phyloP scores from a whole-genome alignment of 2,329 filamentous ascomycete species.

The Colletotrichum liaoningense region DNA sequence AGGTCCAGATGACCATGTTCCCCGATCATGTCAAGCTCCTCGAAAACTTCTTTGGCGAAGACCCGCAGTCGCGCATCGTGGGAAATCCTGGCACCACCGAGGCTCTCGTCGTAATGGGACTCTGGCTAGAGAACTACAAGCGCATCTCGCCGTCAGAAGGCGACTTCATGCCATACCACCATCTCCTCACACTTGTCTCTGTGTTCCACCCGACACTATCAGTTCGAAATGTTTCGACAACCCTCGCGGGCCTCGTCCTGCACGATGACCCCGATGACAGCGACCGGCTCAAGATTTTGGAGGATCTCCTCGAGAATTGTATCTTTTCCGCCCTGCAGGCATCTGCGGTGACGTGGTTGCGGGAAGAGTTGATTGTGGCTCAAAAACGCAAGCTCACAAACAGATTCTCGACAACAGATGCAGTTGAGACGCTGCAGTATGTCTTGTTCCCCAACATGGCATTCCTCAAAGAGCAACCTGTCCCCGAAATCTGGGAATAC shows the following conservation, averaged over 20 bases:
- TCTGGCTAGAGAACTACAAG: constrained; percentile 67
- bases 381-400: constrained; percentile 43
- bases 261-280: constrained; percentile 71
- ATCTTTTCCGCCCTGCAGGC: constrained; percentile 72
- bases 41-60: constrained; percentile 62
- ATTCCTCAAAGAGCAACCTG: constrained; percentile 55
- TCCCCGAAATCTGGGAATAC: constrained; percentile 60
- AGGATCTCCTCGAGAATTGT: constrained; percentile 74
- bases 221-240: constrained; percentile 66
- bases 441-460: constrained; percentile 68
- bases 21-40: constrained; percentile 69
- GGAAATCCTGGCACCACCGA: constrained; percentile 67
- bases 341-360: constrained; percentile 71
- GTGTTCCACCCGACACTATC: constrained; percentile 67
- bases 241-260: constrained; percentile 64
- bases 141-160: constrained; percentile 50
- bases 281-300: constrained; percentile 69
- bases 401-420: constrained; percentile 63
- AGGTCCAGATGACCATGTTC: constrained; percentile 67
- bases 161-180: constrained; percentile 70
- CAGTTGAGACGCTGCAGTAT: constrained; percentile 71
- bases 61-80: constrained; percentile 60
- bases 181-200: constrained; percentile 66
- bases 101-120: constrained; percentile 67
- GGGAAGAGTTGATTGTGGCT: constrained; percentile 69